phyloP scores from a whole-genome alignment of 1,284 basidiomycete genomes.

The Boletellus dicymbophilus region DNA sequence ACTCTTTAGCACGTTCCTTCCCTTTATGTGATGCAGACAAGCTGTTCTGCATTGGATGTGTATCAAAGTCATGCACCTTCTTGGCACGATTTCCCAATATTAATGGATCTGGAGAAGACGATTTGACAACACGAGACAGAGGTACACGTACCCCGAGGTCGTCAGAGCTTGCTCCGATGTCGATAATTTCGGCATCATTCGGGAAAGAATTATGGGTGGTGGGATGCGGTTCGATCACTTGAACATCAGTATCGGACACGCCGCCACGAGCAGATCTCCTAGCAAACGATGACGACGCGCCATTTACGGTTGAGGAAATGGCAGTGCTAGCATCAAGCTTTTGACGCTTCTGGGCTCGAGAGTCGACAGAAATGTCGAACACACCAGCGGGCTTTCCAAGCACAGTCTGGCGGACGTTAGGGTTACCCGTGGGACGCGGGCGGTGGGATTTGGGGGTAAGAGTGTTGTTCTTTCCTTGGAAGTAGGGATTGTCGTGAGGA shows the following conservation, averaged over 20 bases:
- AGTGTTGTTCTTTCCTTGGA: conserved; percentile 3
- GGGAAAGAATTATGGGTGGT: neutral
- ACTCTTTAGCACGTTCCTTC: conserved; percentile 20
- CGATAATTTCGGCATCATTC: conserved; percentile 22
- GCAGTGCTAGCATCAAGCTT: conserved; percentile 19
- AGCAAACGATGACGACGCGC: conserved; percentile 6
- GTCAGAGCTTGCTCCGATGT: conserved; percentile 17
- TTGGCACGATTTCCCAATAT: neutral
- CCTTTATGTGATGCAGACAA: conserved; percentile 18
- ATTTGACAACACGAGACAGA: conserved; percentile 12
- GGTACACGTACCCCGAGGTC: conserved; percentile 25
- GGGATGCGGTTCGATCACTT: conserved; percentile 10
- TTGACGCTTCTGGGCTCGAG: conserved; percentile 23
- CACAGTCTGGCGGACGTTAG: conserved; percentile 23
- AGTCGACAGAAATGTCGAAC: neutral
- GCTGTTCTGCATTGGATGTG: conserved; percentile 12
- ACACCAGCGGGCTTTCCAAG: conserved; percentile 10
- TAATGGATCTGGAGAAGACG: conserved; percentile 30
- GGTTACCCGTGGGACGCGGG: conserved; percentile 32
- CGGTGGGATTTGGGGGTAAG: neutral
- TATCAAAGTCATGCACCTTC: conserved; percentile 23
- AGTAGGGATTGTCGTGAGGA: conserved; percentile 24
- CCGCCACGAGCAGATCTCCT: neutral
- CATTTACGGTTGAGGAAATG: neutral
- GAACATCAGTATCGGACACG: conserved; percentile 25